Evolutionary conservation across 2,329 filamentous ascomycete genomes (phyloP).

Genomic region (Pleoardoris graminearum): DNA sequence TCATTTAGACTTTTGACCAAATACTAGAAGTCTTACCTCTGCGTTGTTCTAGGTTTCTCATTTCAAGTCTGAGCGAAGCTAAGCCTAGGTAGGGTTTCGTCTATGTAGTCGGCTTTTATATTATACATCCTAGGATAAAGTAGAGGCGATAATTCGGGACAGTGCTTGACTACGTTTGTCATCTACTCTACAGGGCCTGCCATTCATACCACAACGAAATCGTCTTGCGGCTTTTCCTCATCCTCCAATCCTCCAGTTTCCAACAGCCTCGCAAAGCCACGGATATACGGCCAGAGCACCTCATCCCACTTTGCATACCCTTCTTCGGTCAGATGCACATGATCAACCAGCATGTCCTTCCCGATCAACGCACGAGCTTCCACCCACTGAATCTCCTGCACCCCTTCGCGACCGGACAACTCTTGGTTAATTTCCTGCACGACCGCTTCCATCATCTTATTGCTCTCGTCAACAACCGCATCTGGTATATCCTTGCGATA

Average conservation of each 20-base stretch:
- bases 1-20: no score
- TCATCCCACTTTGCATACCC: conserved; percentile 17
- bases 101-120: neutral
- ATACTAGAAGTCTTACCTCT: neutral
- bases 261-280: no score
- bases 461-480: conserved; percentile 13
- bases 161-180: neutral
- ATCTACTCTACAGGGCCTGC: neutral
- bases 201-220: neutral
- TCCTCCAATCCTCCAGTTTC: neutral
- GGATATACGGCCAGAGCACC: conserved; percentile 9
- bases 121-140: neutral
- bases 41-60: no score
- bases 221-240: neutral
- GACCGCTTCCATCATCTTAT: conserved; percentile 10
- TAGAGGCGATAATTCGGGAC: neutral
- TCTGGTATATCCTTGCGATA: conserved; percentile 11
- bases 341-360: conserved; percentile 17
- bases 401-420: neutral
- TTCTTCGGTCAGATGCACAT: conserved; percentile 21
- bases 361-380: conserved; percentile 10
- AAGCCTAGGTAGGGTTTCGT: neutral
- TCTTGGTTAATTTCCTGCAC: conserved; percentile 12
- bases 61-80: no score
- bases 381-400: conserved; percentile 13